phyloP scores from a whole-genome alignment of 2,329 filamentous ascomycete genomes.

The Paraconiothyrium brasiliense region DNA sequence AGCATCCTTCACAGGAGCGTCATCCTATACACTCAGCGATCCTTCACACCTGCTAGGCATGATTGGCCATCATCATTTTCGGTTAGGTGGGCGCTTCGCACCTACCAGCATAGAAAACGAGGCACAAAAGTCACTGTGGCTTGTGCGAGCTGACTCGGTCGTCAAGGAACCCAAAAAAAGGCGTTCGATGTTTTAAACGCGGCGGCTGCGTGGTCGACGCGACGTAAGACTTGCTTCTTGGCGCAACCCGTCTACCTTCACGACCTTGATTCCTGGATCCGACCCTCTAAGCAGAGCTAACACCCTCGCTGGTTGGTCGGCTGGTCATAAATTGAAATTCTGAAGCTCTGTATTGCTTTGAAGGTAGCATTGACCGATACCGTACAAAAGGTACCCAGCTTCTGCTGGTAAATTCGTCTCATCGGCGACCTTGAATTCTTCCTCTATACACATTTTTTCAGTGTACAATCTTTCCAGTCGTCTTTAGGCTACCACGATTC shows the following conservation, averaged over 20 bases:
- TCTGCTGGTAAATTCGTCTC: neutral
- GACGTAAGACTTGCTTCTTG: neutral
- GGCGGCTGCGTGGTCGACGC: slow-evolving; percentile 9
- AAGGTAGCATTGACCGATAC: neutral
- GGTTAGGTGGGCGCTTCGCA: neutral
- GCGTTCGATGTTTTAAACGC: neutral
- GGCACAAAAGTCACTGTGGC: neutral
- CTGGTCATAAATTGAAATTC: slow-evolving; percentile 11
- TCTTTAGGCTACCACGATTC: neutral
- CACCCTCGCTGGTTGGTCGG: neutral
- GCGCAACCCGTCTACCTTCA: slow-evolving; percentile 6
- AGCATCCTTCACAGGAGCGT: neutral
- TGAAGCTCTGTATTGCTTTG: neutral
- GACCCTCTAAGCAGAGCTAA: neutral
- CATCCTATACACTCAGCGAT: neutral
- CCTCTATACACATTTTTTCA: neutral
- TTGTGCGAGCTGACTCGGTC: neutral
- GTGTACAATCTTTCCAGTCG: neutral
- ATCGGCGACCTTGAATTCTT: neutral
- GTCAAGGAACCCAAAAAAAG: neutral
- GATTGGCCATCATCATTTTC: neutral
- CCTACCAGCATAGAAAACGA: neutral
- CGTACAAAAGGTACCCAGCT: slow-evolving; percentile 7
- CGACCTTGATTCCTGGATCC: neutral
- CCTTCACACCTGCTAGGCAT: neutral